phyloP scores from a whole-genome alignment of 768 basidiomycete species.

The Hericium coralloides region DNA sequence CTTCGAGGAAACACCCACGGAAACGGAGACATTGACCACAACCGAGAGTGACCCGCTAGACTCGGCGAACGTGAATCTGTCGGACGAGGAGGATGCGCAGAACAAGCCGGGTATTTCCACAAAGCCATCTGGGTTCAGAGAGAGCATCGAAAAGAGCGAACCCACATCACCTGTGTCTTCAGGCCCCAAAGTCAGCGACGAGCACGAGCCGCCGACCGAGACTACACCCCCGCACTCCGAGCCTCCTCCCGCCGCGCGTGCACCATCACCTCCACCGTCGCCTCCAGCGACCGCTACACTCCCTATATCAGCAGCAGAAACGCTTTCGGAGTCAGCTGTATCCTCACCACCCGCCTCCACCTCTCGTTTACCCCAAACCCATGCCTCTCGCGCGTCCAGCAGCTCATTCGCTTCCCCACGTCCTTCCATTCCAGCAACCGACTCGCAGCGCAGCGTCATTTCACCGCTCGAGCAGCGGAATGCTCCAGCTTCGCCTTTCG shows the following conservation, averaged over 20 bases:
- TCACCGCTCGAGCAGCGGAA: conserved; percentile 23
- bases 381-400: conserved; percentile 10
- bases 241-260: neutral
- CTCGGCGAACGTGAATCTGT: conserved; percentile 23
- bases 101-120: conserved; percentile 8
- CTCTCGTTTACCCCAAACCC: conserved; percentile 1
- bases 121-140: conserved; percentile 43
- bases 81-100: conserved; percentile 11
- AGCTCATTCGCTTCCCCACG: neutral
- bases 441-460: conserved; percentile 12
- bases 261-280: neutral
- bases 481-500: conserved; percentile 21
- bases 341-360: neutral
- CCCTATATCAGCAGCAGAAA: conserved; percentile 5
- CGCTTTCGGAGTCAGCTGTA: neutral
- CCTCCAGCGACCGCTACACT: conserved; percentile 18
- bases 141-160: conserved; percentile 28
- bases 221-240: too few species aligned
- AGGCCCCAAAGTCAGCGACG: conserved; percentile 3
- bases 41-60: conserved; percentile 30
- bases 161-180: conserved; percentile 8
- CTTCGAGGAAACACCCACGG: neutral
- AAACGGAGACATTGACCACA: neutral
- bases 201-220: neutral
- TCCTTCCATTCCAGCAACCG: neutral